Evolutionary conservation across 768 basidiomycete species (phyloP), one percentile per base, ranked within the genome.

Genomic region (Scleroderma citrinum): DNA sequence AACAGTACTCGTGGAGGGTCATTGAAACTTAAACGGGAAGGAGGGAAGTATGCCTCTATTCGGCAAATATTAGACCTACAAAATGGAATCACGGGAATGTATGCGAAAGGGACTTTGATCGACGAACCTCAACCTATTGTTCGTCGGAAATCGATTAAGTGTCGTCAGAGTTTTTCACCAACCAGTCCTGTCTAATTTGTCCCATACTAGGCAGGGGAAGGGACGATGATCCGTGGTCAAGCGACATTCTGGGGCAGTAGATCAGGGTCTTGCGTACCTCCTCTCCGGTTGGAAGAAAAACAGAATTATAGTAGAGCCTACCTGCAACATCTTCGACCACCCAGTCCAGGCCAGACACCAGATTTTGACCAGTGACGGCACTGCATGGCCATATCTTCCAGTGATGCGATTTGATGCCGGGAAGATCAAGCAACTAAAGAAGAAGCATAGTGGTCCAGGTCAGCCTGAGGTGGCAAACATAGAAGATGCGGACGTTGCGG

Each of bases 361-460:
- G 72, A 63, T 94, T 91, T 49, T 81, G 70, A 13, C 94, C 95
- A 0, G 90, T 94, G 35, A 92, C 78, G 11, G 95, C 95, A 54
- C 92, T 95, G 73, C 94, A 98, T 5, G 92, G 74, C 69, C 84
- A 81, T 54, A 97, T 92, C 57, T 76, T 81, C 91, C 92, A 96
- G 52, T 84, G 77, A 61, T 97, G 95, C 10, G 91, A 85, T 56
- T 80, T 87, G 62, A 98, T 93, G 8, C 80, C 77, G 19, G 65
- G 73, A 10, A 98, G 79, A 64, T 87, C 81, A 35, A 97, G 78
- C n/a, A 81, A 78, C 93, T 95, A 62, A 13, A 42, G 5, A 42
- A 29, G 46, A 41, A 13, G n/a, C 30, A 6, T 21, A 46, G 17
- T 38, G 49, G 55, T 59, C 50, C 47, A 45, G 47, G 24, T 42